phyloP scores from a whole-genome alignment of 73 alveolate genomes.

The Paramecium pentaurelia region DNA sequence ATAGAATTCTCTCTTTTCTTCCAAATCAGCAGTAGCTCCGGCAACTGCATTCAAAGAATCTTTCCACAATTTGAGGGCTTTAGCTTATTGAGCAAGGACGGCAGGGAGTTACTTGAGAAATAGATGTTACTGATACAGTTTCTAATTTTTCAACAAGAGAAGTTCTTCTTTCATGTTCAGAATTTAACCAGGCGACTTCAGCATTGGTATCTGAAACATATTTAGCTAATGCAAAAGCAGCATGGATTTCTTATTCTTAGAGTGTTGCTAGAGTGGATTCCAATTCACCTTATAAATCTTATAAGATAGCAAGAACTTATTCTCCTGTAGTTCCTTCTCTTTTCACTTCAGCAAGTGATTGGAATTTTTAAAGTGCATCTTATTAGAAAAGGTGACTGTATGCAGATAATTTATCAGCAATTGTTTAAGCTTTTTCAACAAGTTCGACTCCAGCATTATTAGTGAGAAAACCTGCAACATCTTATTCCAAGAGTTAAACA shows the following conservation, averaged over 20 bases:
- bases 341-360: neutral
- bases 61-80: constrained; percentile 26
- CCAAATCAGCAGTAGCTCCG: constrained; percentile 12
- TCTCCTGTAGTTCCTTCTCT: constrained; percentile 46
- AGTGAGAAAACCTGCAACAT: constrained; percentile 28
- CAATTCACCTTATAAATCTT: neutral
- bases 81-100: constrained; percentile 39
- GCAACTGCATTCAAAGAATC: neutral
- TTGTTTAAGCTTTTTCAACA: neutral
- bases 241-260: constrained; percentile 38
- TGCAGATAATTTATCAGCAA: constrained; percentile 34
- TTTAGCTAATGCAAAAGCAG: constrained; percentile 39
- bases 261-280: constrained; percentile 9
- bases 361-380: constrained; percentile 36
- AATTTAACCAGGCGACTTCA: constrained; percentile 24
- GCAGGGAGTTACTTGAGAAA: constrained; percentile 33
- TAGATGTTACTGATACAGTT: neutral
- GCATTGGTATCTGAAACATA: constrained; percentile 4
- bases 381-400: constrained; percentile 36
- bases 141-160: constrained; percentile 17
- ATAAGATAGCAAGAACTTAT: neutral
- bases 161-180: constrained; percentile 42
- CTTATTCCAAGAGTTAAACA: constrained; percentile 26
- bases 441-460: constrained; percentile 26
- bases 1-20: constrained; percentile 51